Evolutionary conservation across 192 early-diverging fungal genomes (phyloP), one percentile per base, ranked within the genome.

Genomic region (Mortierella alpina): DNA sequence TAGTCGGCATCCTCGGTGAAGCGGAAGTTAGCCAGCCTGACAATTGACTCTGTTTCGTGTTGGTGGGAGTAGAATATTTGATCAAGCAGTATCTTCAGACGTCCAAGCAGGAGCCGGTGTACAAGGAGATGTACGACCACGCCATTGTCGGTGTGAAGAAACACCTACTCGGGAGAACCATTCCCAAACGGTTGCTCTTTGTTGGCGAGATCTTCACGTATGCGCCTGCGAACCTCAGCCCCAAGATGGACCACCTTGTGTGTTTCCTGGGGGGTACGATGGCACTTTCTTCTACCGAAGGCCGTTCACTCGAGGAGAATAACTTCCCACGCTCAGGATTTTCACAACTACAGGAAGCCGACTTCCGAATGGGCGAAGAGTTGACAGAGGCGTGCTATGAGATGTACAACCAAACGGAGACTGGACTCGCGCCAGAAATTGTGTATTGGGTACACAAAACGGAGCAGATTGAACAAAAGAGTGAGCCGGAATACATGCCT

Each of bases 221-320:
- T 60, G 13, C 46, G 8, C 73, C 68, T 13, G 7, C 51, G 18
- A 23, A 53, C 2, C 65, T 91, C 10, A 67, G 68, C 10, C 74
- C 84, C 20, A 95, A 94, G 72, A 96, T 97, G 95, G 95, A 97
- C 82, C 97, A 99, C 68, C 84, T 99, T 17, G 95, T 96, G 2
- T 97, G 97, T 83, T 99, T 97, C 83, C 85, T 95, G 18, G 94
- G 94, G 12, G 96, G 94, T 0, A 91, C 91, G 7, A 82, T 97
- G 67, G 95, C 95, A 0, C 82, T 97, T 12, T 90, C 90, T 13
- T 94, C 91, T 1, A 93, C 94, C 11, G 77, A 86, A 41, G 93
- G 93, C 20, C 75, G 56, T 47, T 44, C 80, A 31, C 59, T 92
- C 4, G 54, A 72, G 7, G 68, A 75, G 23, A 18, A 50, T 2